A percentile compares a stretch with the other conserved stretches of the same genome.
phyloP scores from a whole-genome alignment of 768 basidiomycete species.

The Hypholoma fasciculare region DNA sequence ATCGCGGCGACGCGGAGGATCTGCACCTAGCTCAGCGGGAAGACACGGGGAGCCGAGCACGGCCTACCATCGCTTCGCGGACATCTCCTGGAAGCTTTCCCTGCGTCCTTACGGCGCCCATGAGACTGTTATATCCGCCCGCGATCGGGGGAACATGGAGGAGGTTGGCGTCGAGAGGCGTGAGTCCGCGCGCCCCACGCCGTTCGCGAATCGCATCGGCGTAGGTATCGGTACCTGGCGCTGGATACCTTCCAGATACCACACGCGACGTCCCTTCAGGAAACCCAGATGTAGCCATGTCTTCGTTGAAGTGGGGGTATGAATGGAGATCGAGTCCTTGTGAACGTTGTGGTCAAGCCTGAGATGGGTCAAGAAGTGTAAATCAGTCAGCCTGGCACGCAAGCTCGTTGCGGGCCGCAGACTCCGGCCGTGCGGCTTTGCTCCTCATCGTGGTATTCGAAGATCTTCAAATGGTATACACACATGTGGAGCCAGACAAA shows the following conservation, averaged over 20 bases:
- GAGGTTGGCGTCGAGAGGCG: slow-evolving; percentile 48
- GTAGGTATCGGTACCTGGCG: slow-evolving; percentile 39
- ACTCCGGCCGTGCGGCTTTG: too few species aligned
- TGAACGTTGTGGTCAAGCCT: background rate
- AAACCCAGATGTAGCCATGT: slow-evolving; percentile 8
- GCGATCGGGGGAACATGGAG: slow-evolving; percentile 50
- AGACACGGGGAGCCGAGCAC: background rate
- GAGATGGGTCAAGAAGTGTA: too few species aligned
- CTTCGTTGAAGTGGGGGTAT: background rate
- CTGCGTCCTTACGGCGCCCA: slow-evolving; percentile 49
- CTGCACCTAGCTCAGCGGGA: slow-evolving; percentile 20
- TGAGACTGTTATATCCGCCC: slow-evolving; percentile 49
- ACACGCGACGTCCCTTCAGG: slow-evolving; percentile 33
- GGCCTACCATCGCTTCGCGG: slow-evolving; percentile 49
- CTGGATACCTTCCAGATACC: slow-evolving; percentile 44
- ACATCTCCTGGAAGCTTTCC: slow-evolving; percentile 48
- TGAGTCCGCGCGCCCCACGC: slow-evolving; percentile 48
- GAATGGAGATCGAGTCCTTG: background rate
- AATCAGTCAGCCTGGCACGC: too few species aligned
- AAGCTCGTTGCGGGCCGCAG: too few species aligned
- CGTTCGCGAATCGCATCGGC: slow-evolving; percentile 51
- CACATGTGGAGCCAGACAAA: too few species aligned
- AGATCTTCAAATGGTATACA: too few species aligned
- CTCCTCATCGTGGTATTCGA: too few species aligned
- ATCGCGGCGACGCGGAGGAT: slow-evolving; percentile 52